Conservation (phyloP, 2,329 filamentous ascomycete species). For the Alternaria solani region DNA sequence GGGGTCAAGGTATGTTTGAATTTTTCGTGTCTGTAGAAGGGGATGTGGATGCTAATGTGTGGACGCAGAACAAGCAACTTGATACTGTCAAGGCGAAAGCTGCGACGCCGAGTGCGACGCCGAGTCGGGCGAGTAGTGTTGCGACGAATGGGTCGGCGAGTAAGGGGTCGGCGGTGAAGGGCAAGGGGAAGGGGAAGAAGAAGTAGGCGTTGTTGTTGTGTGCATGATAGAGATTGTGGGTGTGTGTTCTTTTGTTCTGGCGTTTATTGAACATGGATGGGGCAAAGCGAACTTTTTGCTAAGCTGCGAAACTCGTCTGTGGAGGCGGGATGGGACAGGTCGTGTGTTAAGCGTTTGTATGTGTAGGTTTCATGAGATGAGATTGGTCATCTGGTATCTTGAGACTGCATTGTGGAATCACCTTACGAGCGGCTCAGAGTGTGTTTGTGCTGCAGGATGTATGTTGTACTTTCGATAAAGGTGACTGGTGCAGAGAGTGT, state of each 20-base stretch:
- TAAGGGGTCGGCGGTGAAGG: constrained; percentile 60
- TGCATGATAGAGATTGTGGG: background rate
- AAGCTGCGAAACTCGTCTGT: no score
- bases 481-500: no score
- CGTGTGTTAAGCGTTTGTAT: no score
- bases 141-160: constrained; percentile 72
- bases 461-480: no score
- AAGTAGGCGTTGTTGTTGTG: constrained; percentile 38
- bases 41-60: constrained; percentile 17
- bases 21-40: background rate
- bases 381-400: no score
- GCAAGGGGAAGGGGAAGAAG: constrained; percentile 62
- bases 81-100: constrained; percentile 82
- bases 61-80: constrained; percentile 83
- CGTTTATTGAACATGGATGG: background rate
- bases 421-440: no score
- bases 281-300: background rate
- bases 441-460: no score
- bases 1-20: constrained; percentile 77
- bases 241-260: constrained; percentile 2
- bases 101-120: constrained; percentile 77
- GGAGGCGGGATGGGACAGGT: no score
- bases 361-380: no score
- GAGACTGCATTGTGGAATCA: no score
- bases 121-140: constrained; percentile 88